Evolutionary conservation across 208 protist genomes (phyloP).

Genomic region (Crithidia fasciculata): DNA sequence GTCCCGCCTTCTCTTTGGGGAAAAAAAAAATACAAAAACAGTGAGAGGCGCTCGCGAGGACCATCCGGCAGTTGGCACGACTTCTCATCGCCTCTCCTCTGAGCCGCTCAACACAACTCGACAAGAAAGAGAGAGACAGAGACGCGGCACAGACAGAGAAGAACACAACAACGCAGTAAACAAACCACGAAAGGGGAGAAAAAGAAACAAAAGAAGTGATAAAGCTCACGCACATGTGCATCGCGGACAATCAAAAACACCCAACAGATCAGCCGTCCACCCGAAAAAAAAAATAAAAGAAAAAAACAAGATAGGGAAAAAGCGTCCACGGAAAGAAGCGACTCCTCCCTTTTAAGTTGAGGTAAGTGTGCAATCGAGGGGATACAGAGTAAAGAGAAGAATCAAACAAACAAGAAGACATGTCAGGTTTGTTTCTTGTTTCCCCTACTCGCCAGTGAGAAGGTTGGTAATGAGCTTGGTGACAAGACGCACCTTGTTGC

Average conservation of each 20-base stretch:
- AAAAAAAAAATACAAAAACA: neutral
- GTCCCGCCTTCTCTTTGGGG: too few species aligned
- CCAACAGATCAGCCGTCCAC: neutral
- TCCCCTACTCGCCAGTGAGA: slow-evolving; percentile 39
- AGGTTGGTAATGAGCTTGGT: slow-evolving; percentile 66
- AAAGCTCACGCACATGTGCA: too few species aligned
- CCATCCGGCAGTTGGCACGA: neutral
- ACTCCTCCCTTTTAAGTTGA: neutral
- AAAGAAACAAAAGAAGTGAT: neutral
- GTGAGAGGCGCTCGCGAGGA: neutral
- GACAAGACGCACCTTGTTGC: slow-evolving; percentile 75
- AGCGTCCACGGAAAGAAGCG: neutral
- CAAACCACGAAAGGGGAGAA: too few species aligned
- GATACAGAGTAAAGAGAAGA: neutral
- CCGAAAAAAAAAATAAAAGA: neutral
- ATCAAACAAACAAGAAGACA: neutral
- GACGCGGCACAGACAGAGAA: too few species aligned
- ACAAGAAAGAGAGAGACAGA: too few species aligned
- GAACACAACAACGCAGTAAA: too few species aligned
- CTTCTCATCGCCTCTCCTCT: too few species aligned
- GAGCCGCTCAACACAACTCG: too few species aligned
- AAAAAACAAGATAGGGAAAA: neutral
- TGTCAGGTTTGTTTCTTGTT: too few species aligned
- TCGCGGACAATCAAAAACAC: neutral
- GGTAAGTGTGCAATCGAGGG: too few species aligned